A percentile compares a stretch with the other conserved stretches of the same genome.
phyloP scores from a whole-genome alignment of 2,329 filamentous ascomycete genomes.

The Pyrenochaeta sp. region DNA sequence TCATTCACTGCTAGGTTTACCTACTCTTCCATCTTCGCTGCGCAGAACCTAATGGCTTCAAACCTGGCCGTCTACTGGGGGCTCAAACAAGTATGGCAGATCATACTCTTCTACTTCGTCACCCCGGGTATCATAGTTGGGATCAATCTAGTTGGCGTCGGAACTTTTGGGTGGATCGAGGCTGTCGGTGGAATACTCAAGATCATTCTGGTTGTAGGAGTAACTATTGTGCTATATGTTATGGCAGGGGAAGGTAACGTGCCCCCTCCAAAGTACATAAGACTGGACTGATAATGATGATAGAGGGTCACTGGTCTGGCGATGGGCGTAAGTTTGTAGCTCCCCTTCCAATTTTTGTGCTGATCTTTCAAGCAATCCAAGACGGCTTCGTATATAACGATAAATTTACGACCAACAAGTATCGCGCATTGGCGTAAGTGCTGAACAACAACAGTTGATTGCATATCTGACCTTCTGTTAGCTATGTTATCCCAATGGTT shows the following conservation, averaged over 20 bases:
- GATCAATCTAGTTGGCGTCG: background rate
- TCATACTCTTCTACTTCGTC: background rate
- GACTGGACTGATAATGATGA: background rate
- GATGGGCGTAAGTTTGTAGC: background rate
- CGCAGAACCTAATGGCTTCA: background rate
- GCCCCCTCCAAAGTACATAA: background rate
- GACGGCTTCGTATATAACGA: background rate
- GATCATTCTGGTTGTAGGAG: background rate
- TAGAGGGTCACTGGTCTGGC: background rate
- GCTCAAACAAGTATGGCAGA: background rate
- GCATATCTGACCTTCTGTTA: background rate
- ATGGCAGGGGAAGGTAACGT: background rate
- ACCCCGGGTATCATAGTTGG: background rate
- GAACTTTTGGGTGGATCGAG: background rate
- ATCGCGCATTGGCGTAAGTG: background rate
- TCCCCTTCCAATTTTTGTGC: too few relatives aligned
- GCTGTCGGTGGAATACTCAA: background rate
- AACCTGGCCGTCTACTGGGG: background rate
- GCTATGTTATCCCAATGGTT: background rate
- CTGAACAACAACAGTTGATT: too few relatives aligned
- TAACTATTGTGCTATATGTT: background rate
- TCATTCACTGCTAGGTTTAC: background rate
- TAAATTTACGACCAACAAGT: background rate
- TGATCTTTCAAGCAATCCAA: background rate
- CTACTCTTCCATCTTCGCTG: background rate